These are phyloP conservation scores for Polytrichum formosum DNA, from an alignment of 225 moss, liverwort and hornwort genomes.

Conservation along the genomic window DNA sequence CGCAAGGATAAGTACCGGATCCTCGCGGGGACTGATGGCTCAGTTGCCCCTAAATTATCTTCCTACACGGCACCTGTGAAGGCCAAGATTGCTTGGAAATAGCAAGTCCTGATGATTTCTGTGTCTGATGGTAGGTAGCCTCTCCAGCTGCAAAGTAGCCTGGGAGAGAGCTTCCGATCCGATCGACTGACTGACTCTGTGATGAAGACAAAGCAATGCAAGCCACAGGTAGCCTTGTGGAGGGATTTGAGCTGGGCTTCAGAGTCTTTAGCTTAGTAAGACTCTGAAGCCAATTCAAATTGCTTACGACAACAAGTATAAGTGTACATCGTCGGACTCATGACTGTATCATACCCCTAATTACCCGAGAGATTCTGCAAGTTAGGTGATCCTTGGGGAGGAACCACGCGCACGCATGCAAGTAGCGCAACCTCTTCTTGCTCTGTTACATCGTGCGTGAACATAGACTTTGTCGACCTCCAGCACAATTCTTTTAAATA, in stretches of 20 bases:
- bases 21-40: conserved; percentile 51
- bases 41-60: conserved; percentile 19
- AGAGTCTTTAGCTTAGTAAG: background rate
- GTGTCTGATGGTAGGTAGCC: background rate
- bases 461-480: too few species aligned
- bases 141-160: conserved; percentile 1
- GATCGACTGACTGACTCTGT: background rate
- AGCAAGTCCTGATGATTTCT: background rate
- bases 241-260: conserved; percentile 29
- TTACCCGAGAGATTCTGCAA: too few species aligned
- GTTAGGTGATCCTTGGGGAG: too few species aligned
- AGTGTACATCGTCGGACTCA: background rate
- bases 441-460: too few species aligned
- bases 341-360: too few species aligned
- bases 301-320: conserved; percentile 3
- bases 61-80: background rate
- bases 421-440: too few species aligned
- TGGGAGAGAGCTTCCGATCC: background rate
- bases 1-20: conserved; percentile 55
- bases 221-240: conserved; percentile 3
- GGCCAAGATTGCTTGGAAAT: conserved; percentile 6
- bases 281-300: conserved; percentile 23
- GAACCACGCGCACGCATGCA: too few species aligned
- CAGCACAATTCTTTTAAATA: too few species aligned
- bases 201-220: background rate